Percentiles rank a stretch among this genome's conserved stretches.
Conservation (phyloP, 306 rosid species). For the Citrullus amarus region DNA sequence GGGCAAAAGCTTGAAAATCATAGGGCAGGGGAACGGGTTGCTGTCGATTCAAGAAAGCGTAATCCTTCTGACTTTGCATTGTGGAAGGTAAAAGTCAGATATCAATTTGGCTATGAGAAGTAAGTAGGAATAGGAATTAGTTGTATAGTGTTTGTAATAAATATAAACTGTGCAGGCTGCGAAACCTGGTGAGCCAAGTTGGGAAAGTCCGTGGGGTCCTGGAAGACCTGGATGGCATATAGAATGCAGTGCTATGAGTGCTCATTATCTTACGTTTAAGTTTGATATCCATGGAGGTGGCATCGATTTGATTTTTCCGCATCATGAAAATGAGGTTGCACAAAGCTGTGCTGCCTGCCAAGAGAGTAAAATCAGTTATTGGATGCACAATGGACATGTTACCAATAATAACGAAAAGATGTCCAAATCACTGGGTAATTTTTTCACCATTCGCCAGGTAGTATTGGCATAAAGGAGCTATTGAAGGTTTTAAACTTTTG, state of each 20-base stretch:
- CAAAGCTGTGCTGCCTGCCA: slow-evolving; percentile 85
- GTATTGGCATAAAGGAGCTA: slow-evolving; percentile 18
- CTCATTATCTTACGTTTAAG: slow-evolving; percentile 58
- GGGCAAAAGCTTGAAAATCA: slow-evolving; percentile 74
- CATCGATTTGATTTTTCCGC: slow-evolving; percentile 91
- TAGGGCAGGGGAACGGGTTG: slow-evolving; percentile 92
- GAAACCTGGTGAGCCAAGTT: slow-evolving; percentile 88
- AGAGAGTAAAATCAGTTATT: slow-evolving; percentile 55
- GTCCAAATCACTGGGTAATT: slow-evolving; percentile 92
- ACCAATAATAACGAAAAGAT: slow-evolving; percentile 82
- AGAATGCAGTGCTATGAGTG: slow-evolving; percentile 99
- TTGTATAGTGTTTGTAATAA: slow-evolving; percentile 5
- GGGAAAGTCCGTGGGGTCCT: slow-evolving; percentile 97
- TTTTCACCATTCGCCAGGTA: slow-evolving; percentile 93
- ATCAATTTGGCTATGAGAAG: slow-evolving; percentile 1
- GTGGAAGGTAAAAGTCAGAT: slow-evolving; percentile 62
- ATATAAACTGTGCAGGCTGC: slow-evolving; percentile 47
- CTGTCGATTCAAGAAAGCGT: slow-evolving; percentile 72
- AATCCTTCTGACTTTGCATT: slow-evolving; percentile 87
- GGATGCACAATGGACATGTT: slow-evolving; percentile 98
- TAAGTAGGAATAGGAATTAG: background rate
- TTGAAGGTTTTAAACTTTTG: background rate
- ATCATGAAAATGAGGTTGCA: slow-evolving; percentile 95
- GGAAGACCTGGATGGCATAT: slow-evolving; percentile 99
- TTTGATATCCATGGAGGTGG: slow-evolving; percentile 99